Conservation (phyloP, 2,329 filamentous ascomycete species). For the Sporothrix humicola region DNA sequence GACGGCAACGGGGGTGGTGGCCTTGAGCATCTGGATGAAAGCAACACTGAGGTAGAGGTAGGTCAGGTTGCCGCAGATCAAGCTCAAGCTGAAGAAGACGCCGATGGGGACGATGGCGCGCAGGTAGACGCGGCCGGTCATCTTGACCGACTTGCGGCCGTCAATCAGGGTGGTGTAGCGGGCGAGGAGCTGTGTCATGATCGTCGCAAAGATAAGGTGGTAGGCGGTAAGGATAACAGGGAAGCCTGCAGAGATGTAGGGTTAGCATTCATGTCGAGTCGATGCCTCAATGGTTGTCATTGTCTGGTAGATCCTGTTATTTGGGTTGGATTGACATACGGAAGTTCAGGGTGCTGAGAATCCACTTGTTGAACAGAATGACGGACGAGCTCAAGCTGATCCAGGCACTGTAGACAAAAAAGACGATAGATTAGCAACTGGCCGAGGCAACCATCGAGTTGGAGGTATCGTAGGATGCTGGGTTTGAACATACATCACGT, state of each 20-base stretch:
- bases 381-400: conserved; percentile 91
- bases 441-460: not conserved
- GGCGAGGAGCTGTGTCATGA: conserved; percentile 93
- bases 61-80: conserved; percentile 95
- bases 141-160: conserved; percentile 93
- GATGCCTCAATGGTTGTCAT: no score
- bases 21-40: conserved; percentile 99
- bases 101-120: conserved; percentile 94
- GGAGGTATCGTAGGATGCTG: not conserved
- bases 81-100: conserved; percentile 90
- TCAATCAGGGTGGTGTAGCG: conserved; percentile 89
- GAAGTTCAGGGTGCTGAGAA: conserved; percentile 84
- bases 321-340: conserved; percentile 53
- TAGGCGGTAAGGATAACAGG: conserved; percentile 91
- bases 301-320: not conserved
- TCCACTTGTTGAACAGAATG: conserved; percentile 99
- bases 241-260: conserved; percentile 56
- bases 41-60: conserved; percentile 95
- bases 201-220: conserved; percentile 89
- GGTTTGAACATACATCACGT: conserved; percentile 66
- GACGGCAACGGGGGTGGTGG: conserved; percentile 92
- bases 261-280: conserved; percentile 15
- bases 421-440: not conserved
- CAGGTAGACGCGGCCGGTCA: conserved; percentile 92
- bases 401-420: conserved; percentile 69